Evolutionary conservation across 805 yeast species (phyloP).

Genomic region (Cyberlindnera mycetangii): DNA sequence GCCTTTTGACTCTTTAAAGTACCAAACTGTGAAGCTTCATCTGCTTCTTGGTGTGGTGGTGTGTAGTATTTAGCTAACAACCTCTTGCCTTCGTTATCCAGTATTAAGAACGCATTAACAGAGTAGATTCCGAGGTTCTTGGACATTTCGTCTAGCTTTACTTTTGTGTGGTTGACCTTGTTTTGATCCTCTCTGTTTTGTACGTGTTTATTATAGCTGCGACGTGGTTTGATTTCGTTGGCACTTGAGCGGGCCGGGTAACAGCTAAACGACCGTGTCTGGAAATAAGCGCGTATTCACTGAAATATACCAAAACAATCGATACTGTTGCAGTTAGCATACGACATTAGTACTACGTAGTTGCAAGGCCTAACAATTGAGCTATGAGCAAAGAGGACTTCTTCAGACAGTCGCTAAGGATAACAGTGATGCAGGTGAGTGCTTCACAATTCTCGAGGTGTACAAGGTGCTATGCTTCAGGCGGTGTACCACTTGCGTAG

Average conservation of each 20-base stretch:
- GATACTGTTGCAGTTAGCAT: too few species aligned
- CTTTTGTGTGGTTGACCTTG: too few species aligned
- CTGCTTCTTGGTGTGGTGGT: constrained; percentile 42
- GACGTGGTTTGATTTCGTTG: constrained; percentile 13
- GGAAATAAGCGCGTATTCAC: constrained; percentile 4
- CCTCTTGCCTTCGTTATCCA: constrained; percentile 79
- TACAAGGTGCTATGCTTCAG: too few species aligned
- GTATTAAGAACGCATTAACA: constrained; percentile 72
- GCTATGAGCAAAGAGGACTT: constrained; percentile 35
- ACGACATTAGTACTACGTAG: too few species aligned
- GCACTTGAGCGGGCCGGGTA: background rate
- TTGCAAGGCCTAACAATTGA: too few species aligned
- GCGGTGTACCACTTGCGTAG: too few species aligned
- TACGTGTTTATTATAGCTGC: background rate
- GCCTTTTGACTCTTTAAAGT: constrained; percentile 61
- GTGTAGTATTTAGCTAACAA: constrained; percentile 82
- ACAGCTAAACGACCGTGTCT: background rate
- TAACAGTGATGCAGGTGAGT: constrained; percentile 47
- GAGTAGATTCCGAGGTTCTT: constrained; percentile 69
- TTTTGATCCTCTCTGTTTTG: background rate
- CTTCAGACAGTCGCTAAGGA: constrained; percentile 43
- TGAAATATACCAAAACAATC: too few species aligned
- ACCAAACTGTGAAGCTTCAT: constrained; percentile 26
- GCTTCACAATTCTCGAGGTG: too few species aligned
- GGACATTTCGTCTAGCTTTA: constrained; percentile 34